Evolutionary conservation across 805 yeast genomes (phyloP), one percentile per base, ranked within the genome.

Genomic region (Ogataea zsoltii): DNA sequence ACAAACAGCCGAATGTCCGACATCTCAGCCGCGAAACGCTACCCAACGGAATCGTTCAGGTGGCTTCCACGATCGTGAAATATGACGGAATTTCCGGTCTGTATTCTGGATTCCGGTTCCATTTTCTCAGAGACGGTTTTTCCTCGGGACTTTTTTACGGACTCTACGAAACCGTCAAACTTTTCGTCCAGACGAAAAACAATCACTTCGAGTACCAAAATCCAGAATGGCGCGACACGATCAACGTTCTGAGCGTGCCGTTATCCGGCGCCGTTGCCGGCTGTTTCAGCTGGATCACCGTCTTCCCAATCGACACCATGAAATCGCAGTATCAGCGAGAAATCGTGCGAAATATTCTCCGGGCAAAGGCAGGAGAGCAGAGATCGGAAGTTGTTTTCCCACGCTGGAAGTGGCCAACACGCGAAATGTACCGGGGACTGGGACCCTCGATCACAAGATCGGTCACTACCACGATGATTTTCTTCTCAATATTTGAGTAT

Each of bases 261-360:
- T 29, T 82, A 2, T 85, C 92, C 0, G 96, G 95, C n/a, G 96
- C 89, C 0, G 51, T 82, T 18, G 79, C 94, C 3, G 96, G 96
- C 2, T 76, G 83, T 14, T 65, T 84, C 14, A 75, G 89, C 41
- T 88, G 96, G 95, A 65, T 80, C 2, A 63, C 80, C 0, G 82
- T 88, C 3, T 89, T 85, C 66, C 95, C 96, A 3, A 61, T 88
- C 10, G 96, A 88, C 62, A 88, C 96, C 0, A 71, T 85, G 47
- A 88, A 89, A 60, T 80, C 91, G 1, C 73, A 83, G 46, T 75
- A 80, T 35, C 96, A 88, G 58, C 77, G 85, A 46, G 92, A 88
- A 55, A 71, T 85, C 4, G 85, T 88, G 19, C 71, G 83, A 25
- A 81, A 83, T 51, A 80, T 85, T n/a, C 67, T 85, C 31, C 61